phyloP scores from a whole-genome alignment of 306 rosid species.

The Fagus sylvatica region DNA sequence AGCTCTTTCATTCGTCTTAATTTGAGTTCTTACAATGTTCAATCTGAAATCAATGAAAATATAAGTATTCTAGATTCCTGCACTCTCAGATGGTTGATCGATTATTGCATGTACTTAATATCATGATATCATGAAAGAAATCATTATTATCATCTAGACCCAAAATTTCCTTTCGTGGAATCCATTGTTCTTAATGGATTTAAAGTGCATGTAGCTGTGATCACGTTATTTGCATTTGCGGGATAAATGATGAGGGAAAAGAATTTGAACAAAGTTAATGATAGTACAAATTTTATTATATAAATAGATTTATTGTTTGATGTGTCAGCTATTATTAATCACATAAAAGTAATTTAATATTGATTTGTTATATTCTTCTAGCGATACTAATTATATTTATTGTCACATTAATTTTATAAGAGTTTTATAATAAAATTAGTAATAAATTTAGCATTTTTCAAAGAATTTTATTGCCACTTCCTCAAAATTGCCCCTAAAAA shows the following conservation, averaged over 20 bases:
- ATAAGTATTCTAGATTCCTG: not conserved
- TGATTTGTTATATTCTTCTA: too few relatives aligned
- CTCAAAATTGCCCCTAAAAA: conserved; percentile 18
- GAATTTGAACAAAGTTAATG: not conserved
- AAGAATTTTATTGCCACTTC: conserved; percentile 27
- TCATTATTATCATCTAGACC: not conserved
- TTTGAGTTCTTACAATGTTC: too few relatives aligned
- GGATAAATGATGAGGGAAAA: conserved; percentile 21
- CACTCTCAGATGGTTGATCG: not conserved
- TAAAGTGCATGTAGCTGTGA: not conserved
- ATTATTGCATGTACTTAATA: not conserved
- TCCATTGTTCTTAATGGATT: conserved; percentile 26
- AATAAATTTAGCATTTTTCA: not conserved
- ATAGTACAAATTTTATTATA: too few relatives aligned
- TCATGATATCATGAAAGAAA: too few relatives aligned
- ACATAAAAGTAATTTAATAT: too few relatives aligned
- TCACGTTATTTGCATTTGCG: conserved; percentile 10
- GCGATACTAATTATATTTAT: too few relatives aligned
- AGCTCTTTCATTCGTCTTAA: too few relatives aligned
- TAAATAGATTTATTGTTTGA: too few relatives aligned
- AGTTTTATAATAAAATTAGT: too few relatives aligned
- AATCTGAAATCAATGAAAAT: not conserved
- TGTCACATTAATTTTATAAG: too few relatives aligned
- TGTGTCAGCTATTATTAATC: too few relatives aligned
- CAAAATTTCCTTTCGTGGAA: conserved; percentile 24